Evolutionary conservation across 2,329 filamentous ascomycete genomes (phyloP).

Genomic region (Pyricularia grisea): DNA sequence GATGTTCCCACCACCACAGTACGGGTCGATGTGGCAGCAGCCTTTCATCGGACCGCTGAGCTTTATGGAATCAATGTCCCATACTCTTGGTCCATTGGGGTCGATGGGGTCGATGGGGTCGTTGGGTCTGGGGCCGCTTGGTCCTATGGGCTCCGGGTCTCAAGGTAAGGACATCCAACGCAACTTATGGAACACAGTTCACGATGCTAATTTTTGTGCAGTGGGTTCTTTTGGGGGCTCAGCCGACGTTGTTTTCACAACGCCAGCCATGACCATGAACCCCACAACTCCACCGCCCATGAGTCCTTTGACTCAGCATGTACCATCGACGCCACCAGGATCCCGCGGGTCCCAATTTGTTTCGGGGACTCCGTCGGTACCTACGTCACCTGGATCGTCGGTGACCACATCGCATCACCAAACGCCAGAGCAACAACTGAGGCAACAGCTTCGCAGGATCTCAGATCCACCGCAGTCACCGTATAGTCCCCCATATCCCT

Average conservation of each 20-base stretch:
- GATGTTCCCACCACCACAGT: slow-evolving; percentile 13
- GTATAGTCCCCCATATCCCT: slow-evolving; percentile 7
- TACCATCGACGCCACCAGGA: slow-evolving; percentile 10
- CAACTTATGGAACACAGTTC: neutral
- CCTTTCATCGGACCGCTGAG: slow-evolving; percentile 11
- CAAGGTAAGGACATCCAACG: slow-evolving; percentile 8
- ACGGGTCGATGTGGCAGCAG: slow-evolving; percentile 12
- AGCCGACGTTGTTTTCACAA: slow-evolving; percentile 10
- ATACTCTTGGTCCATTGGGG: neutral
- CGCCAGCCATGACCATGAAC: slow-evolving; percentile 12
- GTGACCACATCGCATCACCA: slow-evolving; percentile 10
- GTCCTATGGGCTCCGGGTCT: neutral
- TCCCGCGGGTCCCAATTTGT: slow-evolving; percentile 8
- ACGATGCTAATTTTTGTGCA: slow-evolving; percentile 6
- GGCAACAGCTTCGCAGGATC: slow-evolving; percentile 17
- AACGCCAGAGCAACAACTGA: slow-evolving; percentile 16
- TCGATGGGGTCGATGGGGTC: neutral
- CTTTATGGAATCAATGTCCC: neutral
- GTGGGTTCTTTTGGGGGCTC: slow-evolving; percentile 2
- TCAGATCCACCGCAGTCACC: slow-evolving; percentile 16
- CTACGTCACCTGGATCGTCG: slow-evolving; percentile 10
- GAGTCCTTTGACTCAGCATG: slow-evolving; percentile 10
- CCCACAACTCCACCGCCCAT: slow-evolving; percentile 12
- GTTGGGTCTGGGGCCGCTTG: slow-evolving; percentile 1
- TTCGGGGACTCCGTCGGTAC: slow-evolving; percentile 6